These are phyloP conservation scores for Orobanche coerulescens DNA, from an alignment of 257 asterid species.

Conservation along the genomic window DNA sequence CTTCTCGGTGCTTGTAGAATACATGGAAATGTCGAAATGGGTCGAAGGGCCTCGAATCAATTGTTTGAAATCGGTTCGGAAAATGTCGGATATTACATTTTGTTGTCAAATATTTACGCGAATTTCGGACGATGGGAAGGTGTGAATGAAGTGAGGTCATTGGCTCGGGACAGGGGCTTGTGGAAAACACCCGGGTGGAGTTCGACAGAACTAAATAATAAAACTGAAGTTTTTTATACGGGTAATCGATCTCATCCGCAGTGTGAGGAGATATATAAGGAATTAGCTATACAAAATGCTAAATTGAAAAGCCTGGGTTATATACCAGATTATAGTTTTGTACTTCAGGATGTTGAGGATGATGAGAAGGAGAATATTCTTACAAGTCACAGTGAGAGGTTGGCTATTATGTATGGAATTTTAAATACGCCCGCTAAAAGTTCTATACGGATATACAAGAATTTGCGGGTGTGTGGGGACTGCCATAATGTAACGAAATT, in stretches of 20 bases:
- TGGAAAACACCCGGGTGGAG: slow-evolving; percentile 74
- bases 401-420: slow-evolving; percentile 69
- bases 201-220: slow-evolving; percentile 42
- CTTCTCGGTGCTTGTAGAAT: slow-evolving; percentile 66
- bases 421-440: slow-evolving; percentile 56
- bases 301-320: slow-evolving; percentile 61
- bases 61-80: slow-evolving; percentile 42
- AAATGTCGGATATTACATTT: slow-evolving; percentile 67
- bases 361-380: slow-evolving; percentile 76
- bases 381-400: slow-evolving; percentile 63
- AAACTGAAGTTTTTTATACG: slow-evolving; percentile 44
- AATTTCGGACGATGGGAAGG: slow-evolving; percentile 63
- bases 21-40: slow-evolving; percentile 56
- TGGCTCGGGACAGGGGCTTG: slow-evolving; percentile 53
- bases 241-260: slow-evolving; percentile 61
- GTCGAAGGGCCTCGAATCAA: slow-evolving; percentile 40
- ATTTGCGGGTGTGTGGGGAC: slow-evolving; percentile 56
- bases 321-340: slow-evolving; percentile 62
- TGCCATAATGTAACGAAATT: slow-evolving; percentile 49
- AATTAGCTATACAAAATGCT: slow-evolving; percentile 39
- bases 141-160: slow-evolving; percentile 60
- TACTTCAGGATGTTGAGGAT: slow-evolving; percentile 76
- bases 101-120: slow-evolving; percentile 76
- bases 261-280: slow-evolving; percentile 43
- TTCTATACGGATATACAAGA: slow-evolving; percentile 42